Percentiles rank a stretch among this genome's conserved stretches.
phyloP scores from a whole-genome alignment of 768 basidiomycete genomes.

The Psilocybe cubensis region DNA sequence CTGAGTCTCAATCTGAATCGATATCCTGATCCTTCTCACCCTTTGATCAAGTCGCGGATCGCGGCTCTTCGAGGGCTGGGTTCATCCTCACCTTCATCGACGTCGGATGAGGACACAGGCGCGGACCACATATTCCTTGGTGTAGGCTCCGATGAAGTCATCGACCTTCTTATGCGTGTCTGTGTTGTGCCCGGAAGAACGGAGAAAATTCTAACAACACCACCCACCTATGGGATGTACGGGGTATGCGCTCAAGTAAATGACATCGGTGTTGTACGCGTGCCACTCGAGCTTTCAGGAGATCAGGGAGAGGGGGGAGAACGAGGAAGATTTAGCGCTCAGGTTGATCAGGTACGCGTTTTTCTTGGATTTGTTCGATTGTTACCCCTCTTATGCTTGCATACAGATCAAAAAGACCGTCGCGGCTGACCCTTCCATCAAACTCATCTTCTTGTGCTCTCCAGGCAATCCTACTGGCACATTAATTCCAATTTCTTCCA shows the following conservation, averaged over 20 bases:
- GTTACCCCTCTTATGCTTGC: neutral
- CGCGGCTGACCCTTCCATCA: conserved; percentile 74
- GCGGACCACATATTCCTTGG: conserved; percentile 84
- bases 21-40: conserved; percentile 93
- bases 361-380: conserved; percentile 9
- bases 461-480: conserved; percentile 98
- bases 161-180: conserved; percentile 92
- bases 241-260: conserved; percentile 93
- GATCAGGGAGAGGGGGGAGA: conserved; percentile 74
- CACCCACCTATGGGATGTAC: conserved; percentile 99
- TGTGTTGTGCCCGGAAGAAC: conserved; percentile 71
- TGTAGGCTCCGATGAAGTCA: conserved; percentile 96
- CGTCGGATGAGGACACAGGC: conserved; percentile 12
- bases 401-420: conserved; percentile 72
- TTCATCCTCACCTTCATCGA: conserved; percentile 22
- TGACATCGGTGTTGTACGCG: conserved; percentile 82
- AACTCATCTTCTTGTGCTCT: conserved; percentile 93
- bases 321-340: conserved; percentile 71
- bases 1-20: conserved; percentile 71
- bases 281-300: conserved; percentile 66
- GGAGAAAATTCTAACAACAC: conserved; percentile 87
- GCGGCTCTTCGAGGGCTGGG: conserved; percentile 74
- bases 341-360: conserved; percentile 67
- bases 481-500: conserved; percentile 68
- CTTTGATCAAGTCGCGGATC: conserved; percentile 75